Conservation (phyloP, 352 stramenopile genomes). For the Phytopythium boreale region DNA sequence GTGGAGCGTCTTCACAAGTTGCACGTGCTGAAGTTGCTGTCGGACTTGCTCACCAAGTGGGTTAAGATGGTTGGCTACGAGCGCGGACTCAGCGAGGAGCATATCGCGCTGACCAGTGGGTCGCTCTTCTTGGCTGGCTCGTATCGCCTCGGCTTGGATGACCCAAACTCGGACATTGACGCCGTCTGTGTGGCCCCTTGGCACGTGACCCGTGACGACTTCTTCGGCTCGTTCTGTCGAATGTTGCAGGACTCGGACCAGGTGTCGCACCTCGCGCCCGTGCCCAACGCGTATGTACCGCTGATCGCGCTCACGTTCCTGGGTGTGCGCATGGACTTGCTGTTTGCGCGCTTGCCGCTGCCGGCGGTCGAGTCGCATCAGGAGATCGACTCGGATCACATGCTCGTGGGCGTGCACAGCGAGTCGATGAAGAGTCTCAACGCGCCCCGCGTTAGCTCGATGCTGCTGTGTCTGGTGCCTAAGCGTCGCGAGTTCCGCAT, state of each 20-base stretch:
- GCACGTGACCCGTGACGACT: conserved; percentile 83
- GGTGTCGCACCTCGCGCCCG: conserved; percentile 73
- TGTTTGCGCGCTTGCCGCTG: conserved; percentile 85
- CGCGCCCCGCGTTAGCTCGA: conserved; percentile 93
- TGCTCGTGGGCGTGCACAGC: conserved; percentile 91
- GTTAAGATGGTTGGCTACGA: conserved; percentile 73
- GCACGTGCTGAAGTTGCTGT: conserved; percentile 65
- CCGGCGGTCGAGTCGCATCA: conserved; percentile 60
- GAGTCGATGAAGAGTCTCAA: conserved; percentile 95
- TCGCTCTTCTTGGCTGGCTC: conserved; percentile 86
- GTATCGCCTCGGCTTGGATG: conserved; percentile 79
- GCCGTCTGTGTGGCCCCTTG: conserved; percentile 78
- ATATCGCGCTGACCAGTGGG: conserved; percentile 70
- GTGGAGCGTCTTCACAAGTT: conserved; percentile 63
- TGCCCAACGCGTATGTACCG: conserved; percentile 91
- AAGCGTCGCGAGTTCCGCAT: conserved; percentile 89
- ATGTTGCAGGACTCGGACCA: conserved; percentile 58
- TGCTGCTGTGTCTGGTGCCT: conserved; percentile 91
- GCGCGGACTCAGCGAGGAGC: conserved; percentile 61
- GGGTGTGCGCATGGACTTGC: conserved; percentile 88
- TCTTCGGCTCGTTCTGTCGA: conserved; percentile 77
- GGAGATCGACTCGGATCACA: conserved; percentile 84
- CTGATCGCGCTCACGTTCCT: conserved; percentile 91
- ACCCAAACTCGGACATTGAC: conserved; percentile 82
- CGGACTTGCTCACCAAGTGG: conserved; percentile 69